Evolutionary conservation across 768 basidiomycete genomes (phyloP).

Genomic region (Leccinum arenicola): DNA sequence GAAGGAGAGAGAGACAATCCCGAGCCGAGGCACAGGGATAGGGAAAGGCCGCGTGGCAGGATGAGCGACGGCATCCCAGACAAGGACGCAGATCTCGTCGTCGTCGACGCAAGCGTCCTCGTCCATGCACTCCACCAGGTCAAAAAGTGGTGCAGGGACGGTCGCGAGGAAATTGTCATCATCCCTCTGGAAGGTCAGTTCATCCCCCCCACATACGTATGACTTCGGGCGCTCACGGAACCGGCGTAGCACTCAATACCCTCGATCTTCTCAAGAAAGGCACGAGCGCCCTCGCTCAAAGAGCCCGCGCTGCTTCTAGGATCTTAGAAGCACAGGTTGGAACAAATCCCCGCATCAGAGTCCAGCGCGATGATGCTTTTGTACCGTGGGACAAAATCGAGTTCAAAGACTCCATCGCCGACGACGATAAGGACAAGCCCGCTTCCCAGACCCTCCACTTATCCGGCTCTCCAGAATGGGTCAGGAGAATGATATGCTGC

Average conservation of each 20-base stretch:
- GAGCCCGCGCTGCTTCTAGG: constrained; percentile 84
- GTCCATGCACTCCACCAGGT: constrained; percentile 75
- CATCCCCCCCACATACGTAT: background rate
- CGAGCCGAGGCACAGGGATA: constrained; percentile 19
- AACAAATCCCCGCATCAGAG: constrained; percentile 73
- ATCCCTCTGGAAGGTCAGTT: constrained; percentile 83
- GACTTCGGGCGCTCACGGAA: background rate
- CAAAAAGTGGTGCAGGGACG: constrained; percentile 79
- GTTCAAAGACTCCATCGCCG: constrained; percentile 40
- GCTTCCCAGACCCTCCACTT: constrained; percentile 23
- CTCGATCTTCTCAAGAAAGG: constrained; percentile 94
- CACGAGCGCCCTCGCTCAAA: constrained; percentile 69
- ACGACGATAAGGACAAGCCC: constrained; percentile 26
- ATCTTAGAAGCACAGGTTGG: constrained; percentile 88
- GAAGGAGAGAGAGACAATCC: constrained; percentile 23
- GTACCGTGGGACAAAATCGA: constrained; percentile 75
- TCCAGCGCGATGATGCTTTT: constrained; percentile 80
- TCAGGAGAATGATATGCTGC: constrained; percentile 80
- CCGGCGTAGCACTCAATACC: constrained; percentile 73
- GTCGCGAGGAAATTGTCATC: constrained; percentile 74
- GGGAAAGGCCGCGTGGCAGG: constrained; percentile 22
- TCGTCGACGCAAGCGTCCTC: constrained; percentile 81
- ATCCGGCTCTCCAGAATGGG: constrained; percentile 71
- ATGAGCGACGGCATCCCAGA: constrained; percentile 26
- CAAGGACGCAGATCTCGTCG: constrained; percentile 72